Evolutionary conservation across 495 filamentous ascomycete species (phyloP), one percentile per base, ranked within the genome.

Genomic region (Amphirosellinia nigrospora): DNA sequence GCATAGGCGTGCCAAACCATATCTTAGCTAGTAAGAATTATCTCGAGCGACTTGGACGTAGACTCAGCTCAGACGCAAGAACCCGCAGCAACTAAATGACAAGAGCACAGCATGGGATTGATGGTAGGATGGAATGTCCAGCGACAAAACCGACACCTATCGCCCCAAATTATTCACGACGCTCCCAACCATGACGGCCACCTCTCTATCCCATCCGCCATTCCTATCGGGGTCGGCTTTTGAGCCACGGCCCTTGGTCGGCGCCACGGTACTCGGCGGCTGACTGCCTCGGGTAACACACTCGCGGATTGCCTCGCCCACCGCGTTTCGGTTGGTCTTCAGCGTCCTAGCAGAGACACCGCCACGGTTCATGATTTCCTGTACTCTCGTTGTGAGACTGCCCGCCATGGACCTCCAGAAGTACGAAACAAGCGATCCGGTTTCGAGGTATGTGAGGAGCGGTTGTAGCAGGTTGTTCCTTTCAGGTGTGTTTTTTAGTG

Each of bases 151-250:
- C 64, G 16, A 55, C 28, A n/a, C 19, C 79, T 71, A 85, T 74
- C 82, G 74, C 11, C 81, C 82, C 1, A 83, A 68, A 65, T 82
- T 83, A 32, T 79, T 80, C 32, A 86, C 77, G 0, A 97, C 88
- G 53, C 90, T 89, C 65, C 92, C 90, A 63, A 97, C 92, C 94
- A 99, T 97, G 41, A 99, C 94, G 7, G 95, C 94, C 34, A 95
- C 91, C 81, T 98, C 96, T 66, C 94, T 88, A 76, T 98, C 96
- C 90, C 93, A 97, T 16, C 84, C 75, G 4, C 69, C 86, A 46
- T 86, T 84, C 64, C 80, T 82, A 52, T 78, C 81, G 6, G 77
- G 75, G 0, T 78, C 79, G 60, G 67, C 70, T 39, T 72, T 79
- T 9, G 73, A 55, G 0, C 71, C 72, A 74, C 82, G 81, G 75